These are phyloP conservation scores for Cyclostephanos invisitatus DNA, from an alignment of 108 stramenopile genomes.

Conservation along the genomic window DNA sequence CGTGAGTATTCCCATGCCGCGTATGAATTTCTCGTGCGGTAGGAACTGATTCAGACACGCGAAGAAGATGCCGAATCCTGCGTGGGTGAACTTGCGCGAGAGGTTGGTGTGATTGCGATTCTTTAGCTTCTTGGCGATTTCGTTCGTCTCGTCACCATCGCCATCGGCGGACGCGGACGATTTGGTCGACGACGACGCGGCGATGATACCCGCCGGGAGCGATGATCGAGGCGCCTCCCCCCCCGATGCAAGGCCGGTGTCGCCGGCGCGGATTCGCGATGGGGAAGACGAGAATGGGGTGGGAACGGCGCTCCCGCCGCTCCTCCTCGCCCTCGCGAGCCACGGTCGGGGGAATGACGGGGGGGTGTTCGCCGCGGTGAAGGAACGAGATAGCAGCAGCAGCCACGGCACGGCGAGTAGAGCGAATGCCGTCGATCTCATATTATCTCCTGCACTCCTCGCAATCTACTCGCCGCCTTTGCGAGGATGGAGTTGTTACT, in stretches of 20 bases:
- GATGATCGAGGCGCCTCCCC: no score
- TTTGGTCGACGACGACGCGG: background rate
- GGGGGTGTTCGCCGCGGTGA: background rate
- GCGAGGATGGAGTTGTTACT: no score
- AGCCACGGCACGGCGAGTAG: background rate
- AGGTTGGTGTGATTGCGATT: conserved; percentile 77
- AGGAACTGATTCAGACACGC: conserved; percentile 74
- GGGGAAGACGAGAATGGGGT: background rate
- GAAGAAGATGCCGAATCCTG: conserved; percentile 76
- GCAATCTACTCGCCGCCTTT: background rate
- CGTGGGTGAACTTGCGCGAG: conserved; percentile 75
- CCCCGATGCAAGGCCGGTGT: background rate
- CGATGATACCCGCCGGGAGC: background rate
- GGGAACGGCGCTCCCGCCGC: background rate
- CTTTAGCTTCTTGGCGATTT: conserved; percentile 47
- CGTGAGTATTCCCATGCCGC: conserved; percentile 56
- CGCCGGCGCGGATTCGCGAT: background rate
- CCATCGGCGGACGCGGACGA: background rate
- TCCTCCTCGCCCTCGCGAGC: background rate
- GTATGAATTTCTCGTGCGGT: conserved; percentile 60
- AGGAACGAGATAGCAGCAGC: background rate
- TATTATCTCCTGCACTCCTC: background rate
- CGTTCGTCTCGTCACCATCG: background rate
- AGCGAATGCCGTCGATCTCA: background rate
- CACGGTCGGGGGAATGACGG: background rate